Percentiles rank a stretch among this genome's conserved stretches.
These are phyloP conservation scores for Encephalitozoon intestinalis DNA, from an alignment of 371 early-diverging fungal species.

Conservation along the genomic window DNA sequence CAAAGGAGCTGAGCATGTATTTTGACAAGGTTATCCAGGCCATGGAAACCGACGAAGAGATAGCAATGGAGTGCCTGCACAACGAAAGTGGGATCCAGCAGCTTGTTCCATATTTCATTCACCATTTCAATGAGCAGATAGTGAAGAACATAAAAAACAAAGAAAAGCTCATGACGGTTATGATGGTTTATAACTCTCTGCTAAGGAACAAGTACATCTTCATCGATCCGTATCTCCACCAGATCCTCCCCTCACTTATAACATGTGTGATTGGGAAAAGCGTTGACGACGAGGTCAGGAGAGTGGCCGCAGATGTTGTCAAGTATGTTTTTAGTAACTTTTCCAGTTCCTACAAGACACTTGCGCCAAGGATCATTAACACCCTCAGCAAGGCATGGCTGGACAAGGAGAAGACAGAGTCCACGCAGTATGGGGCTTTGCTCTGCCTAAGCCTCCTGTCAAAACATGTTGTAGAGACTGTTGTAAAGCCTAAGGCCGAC, in stretches of 20 bases:
- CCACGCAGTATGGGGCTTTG: constrained; percentile 57
- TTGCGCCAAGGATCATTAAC: constrained; percentile 60
- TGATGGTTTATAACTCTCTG: constrained; percentile 72
- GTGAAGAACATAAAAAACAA: constrained; percentile 54
- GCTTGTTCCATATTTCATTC: constrained; percentile 89
- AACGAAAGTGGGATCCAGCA: constrained; percentile 89
- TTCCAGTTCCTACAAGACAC: constrained; percentile 55
- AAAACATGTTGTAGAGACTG: constrained; percentile 20
- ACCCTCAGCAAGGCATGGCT: constrained; percentile 58
- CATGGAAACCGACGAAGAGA: constrained; percentile 67
- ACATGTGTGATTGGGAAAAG: constrained; percentile 82
- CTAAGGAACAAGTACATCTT: constrained; percentile 79
- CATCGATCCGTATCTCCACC: constrained; percentile 95
- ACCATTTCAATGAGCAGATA: constrained; percentile 78
- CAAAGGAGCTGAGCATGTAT: constrained; percentile 86
- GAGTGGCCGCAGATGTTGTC: constrained; percentile 50
- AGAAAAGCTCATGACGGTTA: constrained; percentile 64
- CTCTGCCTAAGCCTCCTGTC: constrained; percentile 52
- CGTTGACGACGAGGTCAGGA: constrained; percentile 61
- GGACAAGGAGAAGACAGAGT: constrained; percentile 50
- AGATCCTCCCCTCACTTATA: constrained; percentile 83
- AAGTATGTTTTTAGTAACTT: constrained; percentile 59
- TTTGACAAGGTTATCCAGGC: constrained; percentile 82
- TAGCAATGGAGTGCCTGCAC: constrained; percentile 74
- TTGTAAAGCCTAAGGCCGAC: constrained; percentile 32